Conservation (phyloP, 106 monocot genomes). For the Platanthera zijinensis region DNA sequence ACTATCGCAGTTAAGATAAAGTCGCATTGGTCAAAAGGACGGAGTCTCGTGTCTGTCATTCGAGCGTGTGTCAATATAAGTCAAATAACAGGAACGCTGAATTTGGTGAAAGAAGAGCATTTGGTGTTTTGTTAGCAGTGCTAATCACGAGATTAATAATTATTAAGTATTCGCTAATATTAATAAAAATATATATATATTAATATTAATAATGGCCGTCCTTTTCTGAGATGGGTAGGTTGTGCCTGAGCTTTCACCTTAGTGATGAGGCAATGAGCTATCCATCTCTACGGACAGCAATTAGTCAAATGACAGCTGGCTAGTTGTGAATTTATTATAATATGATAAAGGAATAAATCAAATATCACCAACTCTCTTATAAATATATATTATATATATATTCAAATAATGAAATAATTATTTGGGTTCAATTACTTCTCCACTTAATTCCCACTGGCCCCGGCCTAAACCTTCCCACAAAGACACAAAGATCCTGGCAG, state of each 20-base stretch:
- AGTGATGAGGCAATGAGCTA: background rate
- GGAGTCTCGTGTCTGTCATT: too few relatives aligned
- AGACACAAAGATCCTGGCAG: too few relatives aligned
- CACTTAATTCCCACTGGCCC: too few relatives aligned
- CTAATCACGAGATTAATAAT: background rate
- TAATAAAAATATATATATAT: too few relatives aligned
- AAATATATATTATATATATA: background rate
- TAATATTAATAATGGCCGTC: background rate
- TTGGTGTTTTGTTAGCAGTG: background rate
- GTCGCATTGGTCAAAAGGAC: too few relatives aligned
- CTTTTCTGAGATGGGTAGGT: background rate
- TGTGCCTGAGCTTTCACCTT: background rate
- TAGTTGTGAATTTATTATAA: background rate
- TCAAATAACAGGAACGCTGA: too few relatives aligned
- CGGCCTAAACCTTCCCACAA: too few relatives aligned
- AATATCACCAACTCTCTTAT: background rate
- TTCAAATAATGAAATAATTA: background rate
- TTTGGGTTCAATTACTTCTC: background rate
- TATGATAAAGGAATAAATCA: background rate
- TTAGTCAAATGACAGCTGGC: background rate
- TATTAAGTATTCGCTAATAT: background rate
- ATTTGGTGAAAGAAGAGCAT: background rate
- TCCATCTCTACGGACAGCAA: background rate
- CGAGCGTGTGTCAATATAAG: too few relatives aligned
- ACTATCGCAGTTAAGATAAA: too few relatives aligned